Percentiles rank a stretch among this genome's conserved stretches.
phyloP scores from a whole-genome alignment of 371 early-diverging fungal genomes.

The Apophysomyces sp. region DNA sequence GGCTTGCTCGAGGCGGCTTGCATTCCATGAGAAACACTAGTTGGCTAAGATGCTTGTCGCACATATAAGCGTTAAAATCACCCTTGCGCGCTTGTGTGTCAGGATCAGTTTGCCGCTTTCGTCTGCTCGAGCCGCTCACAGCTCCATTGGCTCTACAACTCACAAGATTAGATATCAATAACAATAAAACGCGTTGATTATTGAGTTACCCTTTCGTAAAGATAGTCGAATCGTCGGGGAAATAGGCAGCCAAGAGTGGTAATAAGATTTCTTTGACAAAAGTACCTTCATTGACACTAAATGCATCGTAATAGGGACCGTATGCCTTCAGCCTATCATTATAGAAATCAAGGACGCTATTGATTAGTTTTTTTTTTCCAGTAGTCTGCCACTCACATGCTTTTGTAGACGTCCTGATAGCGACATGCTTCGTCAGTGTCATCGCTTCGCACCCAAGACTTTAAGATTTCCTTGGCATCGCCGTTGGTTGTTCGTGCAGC shows the following conservation, averaged over 20 bases:
- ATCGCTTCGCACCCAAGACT: no score
- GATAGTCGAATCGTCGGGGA: conserved; percentile 4
- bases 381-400: no score
- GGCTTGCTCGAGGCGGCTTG: conserved; percentile 8
- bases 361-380: no score
- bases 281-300: conserved; percentile 5
- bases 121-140: conserved; percentile 1
- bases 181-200: conserved; percentile 4
- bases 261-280: conserved; percentile 5
- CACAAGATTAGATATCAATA: conserved; percentile 5
- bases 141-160: conserved; percentile 2
- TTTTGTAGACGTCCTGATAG: no score
- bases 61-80: neutral
- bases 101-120: neutral
- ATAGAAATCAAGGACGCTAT: conserved; percentile 3
- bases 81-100: conserved; percentile 4
- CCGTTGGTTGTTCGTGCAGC: no score
- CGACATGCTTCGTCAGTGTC: no score
- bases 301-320: neutral
- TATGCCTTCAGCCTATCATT: conserved; percentile 9
- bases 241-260: conserved; percentile 7
- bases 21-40: conserved; percentile 2
- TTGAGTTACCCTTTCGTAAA: conserved; percentile 5
- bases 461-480: no score
- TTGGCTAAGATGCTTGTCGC: conserved; percentile 4